Evolutionary conservation across 352 stramenopile species (phyloP), one percentile per base, ranked within the genome.

Genomic region (Globisporangium irregulare): DNA sequence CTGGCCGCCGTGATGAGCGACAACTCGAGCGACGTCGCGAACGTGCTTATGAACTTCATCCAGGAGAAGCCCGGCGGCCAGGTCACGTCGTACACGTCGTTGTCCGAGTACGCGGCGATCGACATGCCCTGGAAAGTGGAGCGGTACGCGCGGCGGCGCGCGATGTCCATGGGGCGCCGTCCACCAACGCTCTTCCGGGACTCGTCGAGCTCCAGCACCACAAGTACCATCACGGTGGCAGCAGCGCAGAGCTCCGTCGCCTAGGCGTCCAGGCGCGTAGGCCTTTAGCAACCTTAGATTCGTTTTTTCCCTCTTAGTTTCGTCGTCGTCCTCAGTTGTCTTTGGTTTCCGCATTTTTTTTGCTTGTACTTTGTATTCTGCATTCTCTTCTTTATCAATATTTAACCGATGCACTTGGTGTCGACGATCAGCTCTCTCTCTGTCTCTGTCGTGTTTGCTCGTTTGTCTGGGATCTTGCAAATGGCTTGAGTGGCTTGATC

Each of bases 41-140:
- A 71, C n/a, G 59, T 86, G 68, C 76, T 93, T 41, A 87, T 83
- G 76, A 84, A 83, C 55, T 92, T 93, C 57, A 91, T 93, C 61
- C 83, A 93, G 66, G 83, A 93, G 67, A 90, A 89, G 29, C 86
- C 86, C 0, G 84, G 79, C 46, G 74, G 73, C 1, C 80, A 82
- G 55, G 66, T 71, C n/a, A 77, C 77, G 55, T 78, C 75, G 55
- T 93, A 93, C 73, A 89, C 86, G 62, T 87, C 74, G 48, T 73
- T 93, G 53, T 83, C 82, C 24, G 84, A 93, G 59, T 93, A 93
- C 69, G 83, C 82, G 12, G 74, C 82, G 9, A 80, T 91, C 46
- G 81, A 91, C 25, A 87, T 93, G 69, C 81, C 83, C 12, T 79
- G 84, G 64, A 87, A 73, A 41, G 76, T 91, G 25, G 86, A 93